phyloP scores from a whole-genome alignment of 2,329 filamentous ascomycete genomes.

The Fusarium anguioides region DNA sequence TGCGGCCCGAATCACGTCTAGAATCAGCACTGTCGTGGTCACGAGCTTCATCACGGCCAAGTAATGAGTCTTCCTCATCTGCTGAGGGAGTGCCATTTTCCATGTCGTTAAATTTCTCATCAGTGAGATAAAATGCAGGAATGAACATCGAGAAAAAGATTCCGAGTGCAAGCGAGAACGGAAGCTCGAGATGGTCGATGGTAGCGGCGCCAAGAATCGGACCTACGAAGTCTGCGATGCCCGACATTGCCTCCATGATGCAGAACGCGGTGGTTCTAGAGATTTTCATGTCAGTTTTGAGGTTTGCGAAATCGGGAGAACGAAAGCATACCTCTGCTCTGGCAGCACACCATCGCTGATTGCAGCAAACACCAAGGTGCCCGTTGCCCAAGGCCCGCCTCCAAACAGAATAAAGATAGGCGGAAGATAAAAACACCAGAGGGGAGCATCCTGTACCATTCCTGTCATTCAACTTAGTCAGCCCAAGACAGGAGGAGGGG shows the following conservation, averaged over 20 bases:
- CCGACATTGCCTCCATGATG: not conserved
- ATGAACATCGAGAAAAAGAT: not conserved
- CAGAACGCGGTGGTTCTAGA: conserved; percentile 5
- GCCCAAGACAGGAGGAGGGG: too few relatives aligned
- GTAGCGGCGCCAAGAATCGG: not conserved
- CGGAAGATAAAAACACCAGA: conserved; percentile 12
- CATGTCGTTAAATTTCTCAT: too few relatives aligned
- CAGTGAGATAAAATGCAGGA: not conserved
- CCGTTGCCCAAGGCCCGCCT: not conserved
- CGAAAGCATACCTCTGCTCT: not conserved
- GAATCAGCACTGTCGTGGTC: not conserved
- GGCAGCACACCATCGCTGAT: not conserved
- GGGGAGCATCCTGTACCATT: not conserved
- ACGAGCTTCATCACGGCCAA: not conserved
- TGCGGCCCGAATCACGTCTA: too few relatives aligned
- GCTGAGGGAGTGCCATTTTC: not conserved
- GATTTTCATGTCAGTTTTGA: not conserved
- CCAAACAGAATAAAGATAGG: not conserved
- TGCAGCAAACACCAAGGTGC: not conserved
- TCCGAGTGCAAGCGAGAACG: not conserved
- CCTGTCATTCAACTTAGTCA: not conserved
- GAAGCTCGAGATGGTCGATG: not conserved
- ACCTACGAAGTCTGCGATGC: not conserved
- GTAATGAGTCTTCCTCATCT: not conserved
- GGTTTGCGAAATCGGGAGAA: fast-evolving